Base-by-base conservation (phyloP, 139 green algal species). In the Chlorella ohadii region DNA sequence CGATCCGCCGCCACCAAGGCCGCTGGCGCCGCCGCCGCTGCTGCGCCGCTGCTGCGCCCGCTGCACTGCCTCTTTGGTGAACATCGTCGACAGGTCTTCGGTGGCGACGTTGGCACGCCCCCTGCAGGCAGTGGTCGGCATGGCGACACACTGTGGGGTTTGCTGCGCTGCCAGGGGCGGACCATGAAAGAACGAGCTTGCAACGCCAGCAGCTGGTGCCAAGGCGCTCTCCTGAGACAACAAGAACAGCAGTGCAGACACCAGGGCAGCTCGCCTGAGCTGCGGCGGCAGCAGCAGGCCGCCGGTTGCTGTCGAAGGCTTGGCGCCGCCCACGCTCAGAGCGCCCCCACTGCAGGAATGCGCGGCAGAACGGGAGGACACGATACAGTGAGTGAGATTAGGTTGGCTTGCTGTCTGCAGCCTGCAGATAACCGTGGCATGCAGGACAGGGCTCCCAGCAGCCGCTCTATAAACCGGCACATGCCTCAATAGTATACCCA, bases 51-150 rank as follows among this genome's bases (percentile, higher is more conserved):
- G 31, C 22, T 39, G 28, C 31, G 68, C 64, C 6, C 63, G 56
- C n/a, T 71, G 39, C 57, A 64, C 39, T 31, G 64, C 44, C 20
- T 84, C n/a, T 34, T 44, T 64, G 47, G 67, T 78, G 55, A 85
- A 80, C 28, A 80, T 36, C 36, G 41, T 57, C 22, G 51, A 59
- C 19, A 85, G 56, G 70, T 85, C 81, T 19, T 85, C 81, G 12
- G 81, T 85, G 19, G 81, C 19, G 11, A 85, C 70, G 70, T 85
- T 85, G n/a, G 81, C 70, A 34, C 81, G 61, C 5, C 81, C 81
- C 27, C 81, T 72, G 61, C 59, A 57, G 25, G 19, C 20, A 56
- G 2, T 4, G 33, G 31, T n/a, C 1, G 44, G 66, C 17, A n/a
- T 31, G 15, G 33, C 12, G 66, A 6, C 22, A 13, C n/a, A 20